A percentile compares a stretch with the other conserved stretches of the same genome.
Evolutionary conservation across 2,329 filamentous ascomycete genomes (phyloP).

Genomic region (Pleochaeta shiraiana): DNA sequence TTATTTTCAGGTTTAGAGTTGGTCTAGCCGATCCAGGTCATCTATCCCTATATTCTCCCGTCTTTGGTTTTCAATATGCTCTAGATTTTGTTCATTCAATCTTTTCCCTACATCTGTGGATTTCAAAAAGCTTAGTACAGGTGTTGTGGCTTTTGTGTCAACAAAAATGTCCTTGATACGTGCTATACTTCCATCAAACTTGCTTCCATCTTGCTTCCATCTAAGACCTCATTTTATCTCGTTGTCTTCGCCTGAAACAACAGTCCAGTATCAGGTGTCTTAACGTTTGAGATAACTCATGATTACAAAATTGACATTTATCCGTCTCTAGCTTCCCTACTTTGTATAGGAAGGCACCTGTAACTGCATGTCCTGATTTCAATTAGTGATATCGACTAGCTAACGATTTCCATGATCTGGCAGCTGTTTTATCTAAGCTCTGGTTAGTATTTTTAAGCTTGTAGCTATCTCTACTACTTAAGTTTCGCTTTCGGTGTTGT

Average conservation of each 20-base stretch:
- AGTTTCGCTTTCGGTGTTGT: background rate
- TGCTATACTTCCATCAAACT: background rate
- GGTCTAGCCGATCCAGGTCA: too few species aligned
- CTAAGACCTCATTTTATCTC: background rate
- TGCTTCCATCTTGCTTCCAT: background rate
- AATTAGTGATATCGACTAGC: background rate
- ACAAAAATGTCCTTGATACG: background rate
- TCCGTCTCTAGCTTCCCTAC: background rate
- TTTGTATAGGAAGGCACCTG: background rate
- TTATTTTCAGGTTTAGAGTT: too few species aligned
- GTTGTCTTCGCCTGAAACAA: background rate
- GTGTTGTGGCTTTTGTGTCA: background rate
- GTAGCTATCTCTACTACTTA: background rate
- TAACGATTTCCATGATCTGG: background rate
- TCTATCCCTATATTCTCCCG: too few species aligned
- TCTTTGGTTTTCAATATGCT: too few species aligned
- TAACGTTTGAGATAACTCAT: background rate
- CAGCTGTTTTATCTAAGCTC: background rate
- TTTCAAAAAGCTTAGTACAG: background rate
- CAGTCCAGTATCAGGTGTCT: background rate
- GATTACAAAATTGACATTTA: background rate
- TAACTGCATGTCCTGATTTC: background rate
- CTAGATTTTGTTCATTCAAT: too few species aligned
- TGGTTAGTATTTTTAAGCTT: background rate
- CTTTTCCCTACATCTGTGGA: background rate